These are phyloP conservation scores for Vanilla planifolia DNA, from an alignment of 106 monocot species.

Conservation along the genomic window DNA sequence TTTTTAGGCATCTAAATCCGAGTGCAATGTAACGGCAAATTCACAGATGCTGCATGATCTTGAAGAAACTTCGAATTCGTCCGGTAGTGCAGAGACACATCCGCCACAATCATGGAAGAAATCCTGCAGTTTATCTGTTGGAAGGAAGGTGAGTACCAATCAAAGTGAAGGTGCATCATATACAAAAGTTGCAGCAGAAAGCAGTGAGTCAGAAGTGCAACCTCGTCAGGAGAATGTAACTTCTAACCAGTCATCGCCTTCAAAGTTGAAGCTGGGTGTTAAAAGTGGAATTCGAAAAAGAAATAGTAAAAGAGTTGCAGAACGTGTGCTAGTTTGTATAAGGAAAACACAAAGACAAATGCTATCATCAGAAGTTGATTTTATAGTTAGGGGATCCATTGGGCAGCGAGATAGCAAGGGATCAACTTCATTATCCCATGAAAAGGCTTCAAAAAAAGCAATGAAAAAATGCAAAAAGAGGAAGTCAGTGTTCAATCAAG, in stretches of 20 bases:
- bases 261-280: slow-evolving; percentile 28
- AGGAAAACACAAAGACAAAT: slow-evolving; percentile 70
- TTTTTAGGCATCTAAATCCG: slow-evolving; percentile 48
- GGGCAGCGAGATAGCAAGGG: slow-evolving; percentile 43
- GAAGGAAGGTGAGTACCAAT: slow-evolving; percentile 41
- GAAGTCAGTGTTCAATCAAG: slow-evolving; percentile 17
- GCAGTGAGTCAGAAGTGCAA: slow-evolving; percentile 82
- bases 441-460: slow-evolving; percentile 24
- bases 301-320: slow-evolving; percentile 85
- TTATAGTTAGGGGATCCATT: slow-evolving; percentile 43
- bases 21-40: slow-evolving; percentile 24
- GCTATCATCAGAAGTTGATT: slow-evolving; percentile 52
- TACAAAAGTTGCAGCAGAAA: slow-evolving; percentile 68
- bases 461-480: slow-evolving; percentile 36
- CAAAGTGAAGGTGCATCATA: slow-evolving; percentile 82
- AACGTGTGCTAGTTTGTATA: slow-evolving; percentile 67
- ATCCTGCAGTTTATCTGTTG: slow-evolving; percentile 20
- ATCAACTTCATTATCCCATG: slow-evolving; percentile 35
- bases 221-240: slow-evolving; percentile 15
- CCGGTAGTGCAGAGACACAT: slow-evolving; percentile 25
- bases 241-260: slow-evolving; percentile 31
- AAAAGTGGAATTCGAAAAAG: slow-evolving; percentile 44
- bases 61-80: slow-evolving; percentile 45
- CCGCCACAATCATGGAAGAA: slow-evolving; percentile 38
- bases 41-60: slow-evolving; percentile 21